Conservation (phyloP, 1,284 basidiomycete genomes). For the Rhodotorula sp. region DNA sequence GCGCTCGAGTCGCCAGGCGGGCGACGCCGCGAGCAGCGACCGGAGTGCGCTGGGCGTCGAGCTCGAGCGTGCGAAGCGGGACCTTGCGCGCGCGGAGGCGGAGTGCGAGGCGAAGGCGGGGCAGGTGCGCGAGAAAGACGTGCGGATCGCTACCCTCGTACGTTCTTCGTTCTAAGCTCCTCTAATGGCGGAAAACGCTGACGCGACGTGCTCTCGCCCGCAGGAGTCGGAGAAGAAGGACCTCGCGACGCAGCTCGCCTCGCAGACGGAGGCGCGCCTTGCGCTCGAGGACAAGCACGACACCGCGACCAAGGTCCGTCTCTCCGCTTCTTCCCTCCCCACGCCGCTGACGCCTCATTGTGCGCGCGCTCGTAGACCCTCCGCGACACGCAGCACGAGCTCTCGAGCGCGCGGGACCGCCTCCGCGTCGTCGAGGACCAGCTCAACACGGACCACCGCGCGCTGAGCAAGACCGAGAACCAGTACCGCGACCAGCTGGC, state of each 20-base stretch:
- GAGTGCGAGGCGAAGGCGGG: constrained; percentile 71
- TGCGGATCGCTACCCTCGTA: constrained; percentile 67
- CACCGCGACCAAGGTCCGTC: constrained; percentile 58
- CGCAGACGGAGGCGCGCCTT: constrained; percentile 78
- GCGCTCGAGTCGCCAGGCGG: constrained; percentile 63
- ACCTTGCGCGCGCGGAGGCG: constrained; percentile 67
- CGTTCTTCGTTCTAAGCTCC: constrained; percentile 32
- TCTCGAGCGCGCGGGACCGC: constrained; percentile 67
- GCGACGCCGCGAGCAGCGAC: constrained; percentile 78
- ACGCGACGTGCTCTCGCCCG: neutral
- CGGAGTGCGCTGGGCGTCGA: constrained; percentile 87
- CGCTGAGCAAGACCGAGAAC: constrained; percentile 68
- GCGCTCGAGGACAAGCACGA: constrained; percentile 87
- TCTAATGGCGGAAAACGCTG: no score
- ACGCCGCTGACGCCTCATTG: neutral
- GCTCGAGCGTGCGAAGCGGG: constrained; percentile 81
- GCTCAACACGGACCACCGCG: constrained; percentile 78
- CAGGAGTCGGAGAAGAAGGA: constrained; percentile 74
- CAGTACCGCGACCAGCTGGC: constrained; percentile 86
- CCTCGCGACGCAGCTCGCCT: constrained; percentile 70
- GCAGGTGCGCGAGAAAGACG: constrained; percentile 67
- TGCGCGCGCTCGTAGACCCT: constrained; percentile 27
- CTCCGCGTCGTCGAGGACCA: constrained; percentile 76
- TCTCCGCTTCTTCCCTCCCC: neutral
- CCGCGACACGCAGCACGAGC: constrained; percentile 54